phyloP scores from a whole-genome alignment of 306 rosid species.

The Calophaca sinica region DNA sequence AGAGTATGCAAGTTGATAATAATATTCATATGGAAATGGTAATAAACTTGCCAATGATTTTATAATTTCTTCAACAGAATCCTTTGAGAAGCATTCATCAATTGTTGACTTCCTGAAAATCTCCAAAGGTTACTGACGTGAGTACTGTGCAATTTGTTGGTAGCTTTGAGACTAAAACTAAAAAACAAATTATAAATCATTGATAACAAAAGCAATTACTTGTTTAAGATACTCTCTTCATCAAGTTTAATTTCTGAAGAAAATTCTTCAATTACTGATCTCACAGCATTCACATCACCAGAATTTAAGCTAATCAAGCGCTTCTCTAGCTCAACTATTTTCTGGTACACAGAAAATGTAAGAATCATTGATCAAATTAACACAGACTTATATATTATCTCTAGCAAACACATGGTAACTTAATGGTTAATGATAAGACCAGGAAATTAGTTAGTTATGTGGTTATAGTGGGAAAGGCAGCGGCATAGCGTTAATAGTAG shows the following conservation, averaged over 20 bases:
- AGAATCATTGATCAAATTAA: not conserved
- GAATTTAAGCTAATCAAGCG: constrained; percentile 74
- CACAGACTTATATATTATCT: no score
- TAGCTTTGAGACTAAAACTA: constrained; percentile 6
- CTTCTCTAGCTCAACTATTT: constrained; percentile 79
- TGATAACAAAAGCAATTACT: constrained; percentile 55
- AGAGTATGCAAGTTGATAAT: constrained; percentile 1
- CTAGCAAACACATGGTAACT: no score
- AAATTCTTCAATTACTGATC: constrained; percentile 82
- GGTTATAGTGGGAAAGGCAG: no score
- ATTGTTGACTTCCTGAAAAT: constrained; percentile 74
- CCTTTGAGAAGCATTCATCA: constrained; percentile 85
- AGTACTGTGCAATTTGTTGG: not conserved
- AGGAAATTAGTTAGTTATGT: no score
- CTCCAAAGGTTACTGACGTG: constrained; percentile 33
- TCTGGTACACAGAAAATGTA: constrained; percentile 54
- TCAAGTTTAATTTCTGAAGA: constrained; percentile 68
- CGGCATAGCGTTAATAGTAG: no score
- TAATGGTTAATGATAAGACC: no score
- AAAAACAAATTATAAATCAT: constrained; percentile 32
- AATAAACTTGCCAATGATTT: constrained; percentile 68
- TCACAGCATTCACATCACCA: constrained; percentile 73
- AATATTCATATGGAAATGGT: constrained; percentile 11
- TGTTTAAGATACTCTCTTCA: constrained; percentile 76
- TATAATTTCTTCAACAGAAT: constrained; percentile 75